phyloP scores from a whole-genome alignment of 2,329 filamentous ascomycete species.

The Rutstroemia sp. region DNA sequence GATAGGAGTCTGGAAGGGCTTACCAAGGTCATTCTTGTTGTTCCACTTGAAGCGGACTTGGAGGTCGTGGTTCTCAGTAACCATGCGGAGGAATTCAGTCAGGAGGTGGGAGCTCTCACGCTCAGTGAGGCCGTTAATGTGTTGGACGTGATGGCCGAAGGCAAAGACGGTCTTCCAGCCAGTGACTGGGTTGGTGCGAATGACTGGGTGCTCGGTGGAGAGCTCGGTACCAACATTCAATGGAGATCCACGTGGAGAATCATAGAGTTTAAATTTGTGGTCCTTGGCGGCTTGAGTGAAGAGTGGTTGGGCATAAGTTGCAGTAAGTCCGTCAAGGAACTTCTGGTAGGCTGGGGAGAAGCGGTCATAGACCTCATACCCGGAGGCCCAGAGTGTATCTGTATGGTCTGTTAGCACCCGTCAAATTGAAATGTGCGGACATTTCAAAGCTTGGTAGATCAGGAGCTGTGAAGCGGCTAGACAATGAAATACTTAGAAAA shows the following conservation, averaged over 20 bases:
- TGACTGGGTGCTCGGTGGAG: constrained; percentile 36
- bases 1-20: no score
- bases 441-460: no score
- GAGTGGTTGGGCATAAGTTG: constrained; percentile 41
- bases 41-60: constrained; percentile 49
- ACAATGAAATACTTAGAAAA: no score
- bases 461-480: no score
- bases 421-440: no score
- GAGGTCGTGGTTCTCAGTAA: constrained; percentile 48
- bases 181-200: constrained; percentile 45
- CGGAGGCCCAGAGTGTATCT: constrained; percentile 38
- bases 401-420: no score
- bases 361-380: constrained; percentile 47
- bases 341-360: constrained; percentile 41
- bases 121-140: no score
- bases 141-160: no score
- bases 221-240: constrained; percentile 19
- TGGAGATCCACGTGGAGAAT: constrained; percentile 39
- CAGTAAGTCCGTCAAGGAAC: constrained; percentile 43
- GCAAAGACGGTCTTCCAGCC: constrained; percentile 43
- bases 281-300: constrained; percentile 43
- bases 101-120: constrained; percentile 9
- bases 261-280: constrained; percentile 33
- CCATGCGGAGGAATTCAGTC: constrained; percentile 33
- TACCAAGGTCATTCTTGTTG: constrained; percentile 37